A percentile compares a stretch with the other conserved stretches of the same genome.
These are phyloP conservation scores for Mortierella sp. DNA, from an alignment of 371 early-diverging fungal species.

Conservation along the genomic window DNA sequence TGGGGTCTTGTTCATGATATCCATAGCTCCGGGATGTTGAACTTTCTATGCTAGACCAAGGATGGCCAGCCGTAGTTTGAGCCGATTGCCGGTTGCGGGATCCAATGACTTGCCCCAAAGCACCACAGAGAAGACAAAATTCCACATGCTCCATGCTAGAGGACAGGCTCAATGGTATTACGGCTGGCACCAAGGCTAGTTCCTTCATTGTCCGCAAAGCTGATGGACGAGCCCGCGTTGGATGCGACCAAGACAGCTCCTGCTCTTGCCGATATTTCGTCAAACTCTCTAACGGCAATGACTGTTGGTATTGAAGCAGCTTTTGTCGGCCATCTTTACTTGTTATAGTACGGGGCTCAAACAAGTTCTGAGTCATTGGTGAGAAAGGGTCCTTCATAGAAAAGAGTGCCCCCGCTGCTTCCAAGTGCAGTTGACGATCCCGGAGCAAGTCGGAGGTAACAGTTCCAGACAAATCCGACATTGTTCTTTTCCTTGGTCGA, in stretches of 20 bases:
- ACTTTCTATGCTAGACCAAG: constrained; percentile 2
- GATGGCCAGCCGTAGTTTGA: background rate
- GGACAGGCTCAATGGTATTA: background rate
- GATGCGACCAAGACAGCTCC: background rate
- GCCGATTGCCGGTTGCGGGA: background rate
- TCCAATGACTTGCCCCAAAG: constrained; percentile 5
- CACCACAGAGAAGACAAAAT: constrained; percentile 25
- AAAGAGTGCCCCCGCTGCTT: constrained; percentile 47
- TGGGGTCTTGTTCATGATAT: background rate
- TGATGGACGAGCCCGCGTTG: background rate
- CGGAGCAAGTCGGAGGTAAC: constrained; percentile 16
- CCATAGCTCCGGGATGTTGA: background rate
- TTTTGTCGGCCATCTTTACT: constrained; percentile 1
- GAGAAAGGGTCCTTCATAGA: constrained; percentile 38
- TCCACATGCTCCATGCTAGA: constrained; percentile 1
- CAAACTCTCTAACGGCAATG: constrained; percentile 23
- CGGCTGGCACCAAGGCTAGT: constrained; percentile 9
- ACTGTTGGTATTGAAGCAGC: constrained; percentile 5
- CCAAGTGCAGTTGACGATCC: constrained; percentile 34
- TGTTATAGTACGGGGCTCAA: constrained; percentile 4
- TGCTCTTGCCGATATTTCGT: constrained; percentile 22
- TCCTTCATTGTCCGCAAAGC: constrained; percentile 15
- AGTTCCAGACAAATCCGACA: constrained; percentile 44
- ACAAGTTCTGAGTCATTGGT: background rate
- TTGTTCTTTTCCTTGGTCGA: constrained; percentile 37